Conservation (phyloP, 78 protist genomes). For the Capsaspora owczarzaki region DNA sequence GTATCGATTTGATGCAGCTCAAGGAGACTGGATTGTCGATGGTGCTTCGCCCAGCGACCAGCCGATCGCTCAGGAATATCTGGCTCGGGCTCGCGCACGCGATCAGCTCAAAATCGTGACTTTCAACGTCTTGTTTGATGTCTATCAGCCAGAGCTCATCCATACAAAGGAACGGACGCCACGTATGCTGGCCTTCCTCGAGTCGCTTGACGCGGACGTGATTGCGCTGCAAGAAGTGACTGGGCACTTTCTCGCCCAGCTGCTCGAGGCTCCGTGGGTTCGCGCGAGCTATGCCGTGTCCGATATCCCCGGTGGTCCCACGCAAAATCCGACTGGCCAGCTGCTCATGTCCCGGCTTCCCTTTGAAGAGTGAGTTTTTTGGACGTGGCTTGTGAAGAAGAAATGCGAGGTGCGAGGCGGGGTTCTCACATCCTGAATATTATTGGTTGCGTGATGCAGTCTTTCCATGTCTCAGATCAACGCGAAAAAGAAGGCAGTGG, state of each 20-base stretch:
- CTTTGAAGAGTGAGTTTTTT: neutral
- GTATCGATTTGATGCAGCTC: no score
- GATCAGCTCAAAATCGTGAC: no score
- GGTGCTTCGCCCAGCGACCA: no score
- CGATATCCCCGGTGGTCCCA: neutral
- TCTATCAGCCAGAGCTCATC: neutral
- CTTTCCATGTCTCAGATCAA: no score
- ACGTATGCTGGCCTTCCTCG: neutral
- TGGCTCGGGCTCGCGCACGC: no score
- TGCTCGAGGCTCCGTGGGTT: neutral
- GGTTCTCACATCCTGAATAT: no score
- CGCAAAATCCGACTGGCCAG: neutral
- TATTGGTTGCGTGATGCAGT: no score
- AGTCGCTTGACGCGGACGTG: neutral
- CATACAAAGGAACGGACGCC: neutral
- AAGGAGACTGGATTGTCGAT: no score
- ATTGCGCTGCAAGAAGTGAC: neutral
- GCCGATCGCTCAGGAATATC: no score
- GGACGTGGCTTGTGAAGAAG: no score
- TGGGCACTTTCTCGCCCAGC: neutral
- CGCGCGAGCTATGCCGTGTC: neutral
- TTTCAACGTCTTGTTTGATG: neutral
- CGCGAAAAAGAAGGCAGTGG: no score
- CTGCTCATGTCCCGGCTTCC: neutral
- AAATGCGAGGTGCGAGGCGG: no score